Percentiles rank a stretch among this genome's conserved stretches.
These are phyloP conservation scores for Saccharomycopsis selenospora DNA, from an alignment of 805 yeast species.

Conservation along the genomic window DNA sequence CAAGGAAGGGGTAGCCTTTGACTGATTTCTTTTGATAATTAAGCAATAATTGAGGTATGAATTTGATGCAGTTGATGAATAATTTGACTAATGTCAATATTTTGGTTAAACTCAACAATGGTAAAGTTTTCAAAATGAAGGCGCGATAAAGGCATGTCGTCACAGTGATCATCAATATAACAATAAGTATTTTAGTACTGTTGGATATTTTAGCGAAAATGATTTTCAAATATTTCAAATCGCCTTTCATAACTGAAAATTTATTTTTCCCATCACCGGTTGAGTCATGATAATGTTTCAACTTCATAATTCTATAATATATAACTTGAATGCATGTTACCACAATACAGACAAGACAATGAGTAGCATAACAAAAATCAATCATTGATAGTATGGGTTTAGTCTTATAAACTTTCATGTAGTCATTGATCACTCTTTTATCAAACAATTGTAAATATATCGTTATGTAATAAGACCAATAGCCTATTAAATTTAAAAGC, in stretches of 20 bases:
- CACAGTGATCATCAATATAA: conserved; percentile 3
- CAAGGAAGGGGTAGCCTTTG: conserved; percentile 18
- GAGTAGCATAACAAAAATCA: conserved; percentile 18
- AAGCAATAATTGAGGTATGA: conserved; percentile 18
- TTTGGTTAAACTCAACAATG: conserved; percentile 14
- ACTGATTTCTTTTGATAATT: conserved; percentile 20
- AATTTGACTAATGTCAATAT: conserved; percentile 19
- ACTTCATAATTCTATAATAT: conserved; percentile 17
- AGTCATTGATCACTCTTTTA: conserved; percentile 14
- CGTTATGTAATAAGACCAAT: conserved; percentile 18
- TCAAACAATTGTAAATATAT: conserved; percentile 18
- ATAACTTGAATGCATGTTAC: conserved; percentile 17
- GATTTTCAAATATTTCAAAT: conserved; percentile 2
- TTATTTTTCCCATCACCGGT: not conserved
- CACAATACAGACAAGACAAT: conserved; percentile 14
- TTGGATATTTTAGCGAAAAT: conserved; percentile 5
- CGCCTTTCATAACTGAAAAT: not conserved
- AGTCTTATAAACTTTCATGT: conserved; percentile 14
- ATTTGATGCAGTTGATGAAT: conserved; percentile 19
- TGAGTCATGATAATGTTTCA: conserved; percentile 11
- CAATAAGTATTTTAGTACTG: conserved; percentile 14
- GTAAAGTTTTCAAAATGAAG: conserved; percentile 13
- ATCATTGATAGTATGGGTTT: conserved; percentile 20
- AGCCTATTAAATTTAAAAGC: conserved; percentile 16
- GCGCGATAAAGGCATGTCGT: conserved; percentile 10